Conservation (phyloP, 202 grass and related monocot species). For the Carex arenaria region DNA sequence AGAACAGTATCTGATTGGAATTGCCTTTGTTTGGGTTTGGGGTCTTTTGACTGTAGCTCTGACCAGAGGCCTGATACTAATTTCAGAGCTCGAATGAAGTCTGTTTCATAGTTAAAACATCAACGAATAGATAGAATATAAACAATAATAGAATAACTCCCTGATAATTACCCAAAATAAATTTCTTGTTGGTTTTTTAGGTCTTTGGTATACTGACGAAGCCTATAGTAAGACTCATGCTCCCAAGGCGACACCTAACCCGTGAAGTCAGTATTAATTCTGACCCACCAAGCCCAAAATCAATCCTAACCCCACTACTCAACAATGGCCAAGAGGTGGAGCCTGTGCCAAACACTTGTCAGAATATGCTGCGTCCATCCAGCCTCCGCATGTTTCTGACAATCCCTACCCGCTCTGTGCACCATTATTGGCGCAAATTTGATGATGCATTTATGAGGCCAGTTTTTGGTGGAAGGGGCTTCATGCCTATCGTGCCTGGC, state of each 20-base stretch:
- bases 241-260: constrained; percentile 38
- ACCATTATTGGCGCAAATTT: constrained; percentile 81
- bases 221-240: constrained; percentile 53
- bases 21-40: constrained; percentile 3
- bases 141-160: not conserved
- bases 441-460: constrained; percentile 74
- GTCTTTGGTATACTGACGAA: constrained; percentile 89
- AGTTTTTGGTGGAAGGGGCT: constrained; percentile 70
- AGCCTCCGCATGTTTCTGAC: constrained; percentile 65
- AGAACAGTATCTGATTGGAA: not conserved
- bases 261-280: constrained; percentile 46
- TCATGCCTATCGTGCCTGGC: constrained; percentile 55
- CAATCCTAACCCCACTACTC: constrained; percentile 42
- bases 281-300: constrained; percentile 61
- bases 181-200: constrained; percentile 28
- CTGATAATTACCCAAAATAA: not conserved
- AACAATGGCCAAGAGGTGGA: constrained; percentile 23
- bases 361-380: constrained; percentile 40
- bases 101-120: not conserved
- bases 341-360: not conserved
- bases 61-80: not conserved
- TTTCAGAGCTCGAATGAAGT: not conserved
- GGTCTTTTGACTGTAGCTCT: not conserved
- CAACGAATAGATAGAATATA: not conserved
- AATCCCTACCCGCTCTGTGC: constrained; percentile 53